Base-by-base conservation (phyloP, 306 rosid species). In the Pterocarpus macrocarpus region DNA sequence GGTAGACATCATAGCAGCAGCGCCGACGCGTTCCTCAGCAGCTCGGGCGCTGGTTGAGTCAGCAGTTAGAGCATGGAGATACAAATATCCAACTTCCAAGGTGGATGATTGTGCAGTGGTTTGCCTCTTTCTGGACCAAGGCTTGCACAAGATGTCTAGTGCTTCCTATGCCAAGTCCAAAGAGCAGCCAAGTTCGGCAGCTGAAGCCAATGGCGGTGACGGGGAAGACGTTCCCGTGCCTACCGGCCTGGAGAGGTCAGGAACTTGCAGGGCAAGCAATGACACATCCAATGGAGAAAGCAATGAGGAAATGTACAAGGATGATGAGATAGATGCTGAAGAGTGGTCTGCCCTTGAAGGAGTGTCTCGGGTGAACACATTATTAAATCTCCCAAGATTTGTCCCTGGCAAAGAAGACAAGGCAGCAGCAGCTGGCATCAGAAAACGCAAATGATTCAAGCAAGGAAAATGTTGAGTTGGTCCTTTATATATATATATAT, bases 291-390 rank as follows among this genome's bases (percentile, higher is more conserved):
- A 77, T 43, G 87, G 72, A 43, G 90, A 80, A 66, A 65, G 80
- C 28, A 76, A 82, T 7, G 91, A 86, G n/a, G 90, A 81, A 68
- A 80, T 43, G 22, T 69, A 56, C 38, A 64, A 10, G 63, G 86
- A 82, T 62, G 92, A 83, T 52, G 97, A 87, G 58, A 55, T 55
- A 7, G 95, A 89, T 44, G 79, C 76, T 2, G 98, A 88, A 63
- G 98, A 92, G 30, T 96, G 99, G 99, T 94, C 97, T 75, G 99
- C 99, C 34, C 86, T 96, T 30, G 98, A 93, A 92, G 99, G 99
- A 28, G 99, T 96, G 43, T 88, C 99, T 13, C 97, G 99, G 5
- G 99, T 93, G 69, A 92, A 96, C 91, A 93, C 99, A n/a, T 71
- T 96, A 49, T 77, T 96, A 73, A 96, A 81, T 73, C 93, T 96